Evolutionary conservation across 805 yeast genomes (phyloP).

Genomic region (Sungouiella thailandica): DNA sequence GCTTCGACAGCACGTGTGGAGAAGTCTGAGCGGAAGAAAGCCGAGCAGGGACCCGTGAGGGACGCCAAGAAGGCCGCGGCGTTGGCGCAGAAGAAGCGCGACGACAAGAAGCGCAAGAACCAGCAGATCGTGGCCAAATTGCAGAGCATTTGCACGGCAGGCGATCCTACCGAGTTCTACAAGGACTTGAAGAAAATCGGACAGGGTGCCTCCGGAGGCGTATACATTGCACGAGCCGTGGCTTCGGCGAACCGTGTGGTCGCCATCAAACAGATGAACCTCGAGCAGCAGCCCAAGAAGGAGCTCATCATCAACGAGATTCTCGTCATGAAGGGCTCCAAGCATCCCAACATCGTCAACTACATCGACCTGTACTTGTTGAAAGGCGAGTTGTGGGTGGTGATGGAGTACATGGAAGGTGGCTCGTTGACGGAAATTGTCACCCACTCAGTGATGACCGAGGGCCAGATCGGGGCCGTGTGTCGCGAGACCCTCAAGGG

Average conservation of each 20-base stretch:
- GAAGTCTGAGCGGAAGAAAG: slow-evolving; percentile 6
- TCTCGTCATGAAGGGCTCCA: slow-evolving; percentile 17
- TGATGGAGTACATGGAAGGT: slow-evolving; percentile 99
- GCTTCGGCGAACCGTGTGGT: slow-evolving; percentile 37
- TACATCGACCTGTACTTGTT: slow-evolving; percentile 33
- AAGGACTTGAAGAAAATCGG: slow-evolving; percentile 78
- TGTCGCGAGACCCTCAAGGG: slow-evolving; percentile 89
- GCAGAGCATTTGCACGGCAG: slow-evolving; percentile 71
- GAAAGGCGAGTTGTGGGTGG: slow-evolving; percentile 86
- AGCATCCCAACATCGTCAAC: slow-evolving; percentile 17
- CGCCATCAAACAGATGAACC: slow-evolving; percentile 95
- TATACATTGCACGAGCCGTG: slow-evolving; percentile 74
- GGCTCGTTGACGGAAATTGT: slow-evolving; percentile 95
- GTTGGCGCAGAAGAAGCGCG: slow-evolving; percentile 64
- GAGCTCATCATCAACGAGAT: slow-evolving; percentile 65
- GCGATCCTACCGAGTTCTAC: slow-evolving; percentile 75
- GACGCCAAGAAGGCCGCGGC: slow-evolving; percentile 52
- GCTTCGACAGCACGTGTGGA: too few species aligned
- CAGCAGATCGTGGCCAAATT: slow-evolving; percentile 68
- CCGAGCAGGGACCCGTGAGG: slow-evolving; percentile 37
- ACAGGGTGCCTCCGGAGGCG: slow-evolving; percentile 98
- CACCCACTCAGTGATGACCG: slow-evolving; percentile 83
- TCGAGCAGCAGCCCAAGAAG: slow-evolving; percentile 92
- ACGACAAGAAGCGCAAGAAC: slow-evolving; percentile 69
- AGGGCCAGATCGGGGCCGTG: slow-evolving; percentile 92